Evolutionary conservation across 2,329 filamentous ascomycete genomes (phyloP).

Genomic region (Aspergillus felis): DNA sequence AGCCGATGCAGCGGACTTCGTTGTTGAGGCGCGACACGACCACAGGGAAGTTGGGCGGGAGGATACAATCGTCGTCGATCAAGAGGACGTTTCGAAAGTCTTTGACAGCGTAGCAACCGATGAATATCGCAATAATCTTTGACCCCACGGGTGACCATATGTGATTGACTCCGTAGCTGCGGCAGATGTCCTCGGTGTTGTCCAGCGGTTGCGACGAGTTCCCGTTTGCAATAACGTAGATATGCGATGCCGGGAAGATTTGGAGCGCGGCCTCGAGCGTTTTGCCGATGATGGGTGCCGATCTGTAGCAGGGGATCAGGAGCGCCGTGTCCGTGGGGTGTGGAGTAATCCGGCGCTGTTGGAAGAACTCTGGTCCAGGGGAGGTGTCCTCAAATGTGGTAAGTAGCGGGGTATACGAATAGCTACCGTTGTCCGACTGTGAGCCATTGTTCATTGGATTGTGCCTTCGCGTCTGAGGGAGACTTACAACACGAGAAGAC

Average conservation of each 20-base stretch:
- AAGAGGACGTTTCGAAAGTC: slow-evolving; percentile 45
- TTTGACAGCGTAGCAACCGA: slow-evolving; percentile 45
- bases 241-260: slow-evolving; percentile 44
- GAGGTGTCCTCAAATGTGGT: slow-evolving; percentile 32
- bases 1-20: slow-evolving; percentile 45
- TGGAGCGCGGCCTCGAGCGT: slow-evolving; percentile 45
- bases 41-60: slow-evolving; percentile 48
- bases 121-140: slow-evolving; percentile 50
- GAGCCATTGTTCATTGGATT: neutral
- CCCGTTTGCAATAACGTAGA: slow-evolving; percentile 49
- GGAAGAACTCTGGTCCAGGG: slow-evolving; percentile 14
- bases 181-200: slow-evolving; percentile 46
- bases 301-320: slow-evolving; percentile 49
- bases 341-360: slow-evolving; percentile 12
- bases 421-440: slow-evolving; percentile 12
- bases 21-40: slow-evolving; percentile 43
- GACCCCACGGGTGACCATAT: slow-evolving; percentile 48
- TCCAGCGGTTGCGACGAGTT: slow-evolving; percentile 46
- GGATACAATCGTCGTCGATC: slow-evolving; percentile 49
- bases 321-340: slow-evolving; percentile 37
- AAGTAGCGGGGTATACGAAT: slow-evolving; percentile 28
- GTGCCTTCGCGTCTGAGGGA: no score
- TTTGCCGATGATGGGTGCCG: slow-evolving; percentile 38
- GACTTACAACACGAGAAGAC: slow-evolving; percentile 34
- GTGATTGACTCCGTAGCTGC: slow-evolving; percentile 44